A percentile compares a stretch with the other conserved stretches of the same genome.
Evolutionary conservation across 1,284 basidiomycete genomes (phyloP).

Genomic region (Leccinum variabile): DNA sequence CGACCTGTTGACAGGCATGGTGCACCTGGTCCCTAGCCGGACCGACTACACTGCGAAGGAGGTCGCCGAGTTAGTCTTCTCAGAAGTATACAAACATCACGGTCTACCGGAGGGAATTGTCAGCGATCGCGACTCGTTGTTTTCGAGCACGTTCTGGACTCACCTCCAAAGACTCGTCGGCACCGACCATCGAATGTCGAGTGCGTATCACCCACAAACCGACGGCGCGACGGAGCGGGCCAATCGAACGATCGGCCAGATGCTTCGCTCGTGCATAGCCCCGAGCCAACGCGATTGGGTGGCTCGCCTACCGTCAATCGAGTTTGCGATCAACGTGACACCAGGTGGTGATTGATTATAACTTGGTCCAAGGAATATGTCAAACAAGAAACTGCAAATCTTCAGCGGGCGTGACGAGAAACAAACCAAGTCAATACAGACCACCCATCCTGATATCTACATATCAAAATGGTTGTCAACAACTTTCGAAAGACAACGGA

Average conservation of each 20-base stretch:
- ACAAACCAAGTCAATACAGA: conserved; percentile 36
- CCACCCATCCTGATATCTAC: conserved; percentile 83
- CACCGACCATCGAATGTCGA: background rate
- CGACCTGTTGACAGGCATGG: background rate
- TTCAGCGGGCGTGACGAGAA: conserved; percentile 16
- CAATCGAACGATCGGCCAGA: too few relatives aligned
- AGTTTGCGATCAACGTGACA: conserved; percentile 44
- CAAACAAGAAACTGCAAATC: conserved; percentile 67
- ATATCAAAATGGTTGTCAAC: background rate
- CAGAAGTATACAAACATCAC: background rate
- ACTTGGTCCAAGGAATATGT: conserved; percentile 83
- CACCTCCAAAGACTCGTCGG: background rate
- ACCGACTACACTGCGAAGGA: background rate
- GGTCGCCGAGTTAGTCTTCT: background rate
- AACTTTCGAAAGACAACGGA: conserved; percentile 5
- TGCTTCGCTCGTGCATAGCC: too few relatives aligned
- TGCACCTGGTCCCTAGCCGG: background rate
- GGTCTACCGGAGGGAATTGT: background rate
- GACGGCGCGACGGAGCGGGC: too few relatives aligned
- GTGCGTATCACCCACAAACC: too few relatives aligned
- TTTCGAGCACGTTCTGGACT: background rate
- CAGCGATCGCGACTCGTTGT: background rate
- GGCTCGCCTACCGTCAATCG: too few relatives aligned
- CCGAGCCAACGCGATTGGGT: too few relatives aligned
- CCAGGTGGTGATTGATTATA: conserved; percentile 81